Conservation (phyloP, 1,284 basidiomycete species). For the Sporisorium iseilematis-ciliati region DNA sequence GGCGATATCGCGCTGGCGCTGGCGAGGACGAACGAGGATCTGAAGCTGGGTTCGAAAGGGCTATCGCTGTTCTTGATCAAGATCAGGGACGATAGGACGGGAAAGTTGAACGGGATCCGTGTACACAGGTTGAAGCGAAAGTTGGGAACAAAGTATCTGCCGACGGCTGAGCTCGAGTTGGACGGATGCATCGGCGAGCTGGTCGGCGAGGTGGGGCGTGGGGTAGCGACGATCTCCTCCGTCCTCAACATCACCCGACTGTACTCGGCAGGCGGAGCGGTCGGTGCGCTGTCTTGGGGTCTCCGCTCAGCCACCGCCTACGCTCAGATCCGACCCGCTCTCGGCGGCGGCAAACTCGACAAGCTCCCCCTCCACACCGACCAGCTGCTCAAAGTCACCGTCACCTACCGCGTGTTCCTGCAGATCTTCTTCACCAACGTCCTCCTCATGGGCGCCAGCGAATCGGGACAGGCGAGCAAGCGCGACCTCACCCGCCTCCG, state of each 20-base stretch:
- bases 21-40: slow-evolving; percentile 74
- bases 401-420: slow-evolving; percentile 74
- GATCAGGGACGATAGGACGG: slow-evolving; percentile 38
- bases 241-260: slow-evolving; percentile 74
- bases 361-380: slow-evolving; percentile 58
- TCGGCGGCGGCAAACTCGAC: slow-evolving; percentile 77
- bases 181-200: slow-evolving; percentile 77
- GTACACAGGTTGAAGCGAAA: slow-evolving; percentile 82
- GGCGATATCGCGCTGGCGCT: slow-evolving; percentile 79
- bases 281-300: slow-evolving; percentile 47
- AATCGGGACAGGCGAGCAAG: slow-evolving; percentile 94
- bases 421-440: slow-evolving; percentile 95
- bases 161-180: slow-evolving; percentile 82
- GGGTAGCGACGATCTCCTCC: slow-evolving; percentile 78
- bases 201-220: slow-evolving; percentile 76
- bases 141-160: slow-evolving; percentile 80
- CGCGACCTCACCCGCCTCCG: slow-evolving; percentile 87
- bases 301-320: slow-evolving; percentile 47
- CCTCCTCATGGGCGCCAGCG: slow-evolving; percentile 84
- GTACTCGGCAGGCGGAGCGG: slow-evolving; percentile 47
- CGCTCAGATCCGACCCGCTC: slow-evolving; percentile 69
- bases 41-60: slow-evolving; percentile 68
- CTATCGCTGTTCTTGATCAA: slow-evolving; percentile 75
- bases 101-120: slow-evolving; percentile 77
- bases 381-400: slow-evolving; percentile 73